A percentile compares a stretch with the other conserved stretches of the same genome.
These are phyloP conservation scores for Pleurotus sapidus DNA, from an alignment of 768 basidiomycete species.

Conservation along the genomic window DNA sequence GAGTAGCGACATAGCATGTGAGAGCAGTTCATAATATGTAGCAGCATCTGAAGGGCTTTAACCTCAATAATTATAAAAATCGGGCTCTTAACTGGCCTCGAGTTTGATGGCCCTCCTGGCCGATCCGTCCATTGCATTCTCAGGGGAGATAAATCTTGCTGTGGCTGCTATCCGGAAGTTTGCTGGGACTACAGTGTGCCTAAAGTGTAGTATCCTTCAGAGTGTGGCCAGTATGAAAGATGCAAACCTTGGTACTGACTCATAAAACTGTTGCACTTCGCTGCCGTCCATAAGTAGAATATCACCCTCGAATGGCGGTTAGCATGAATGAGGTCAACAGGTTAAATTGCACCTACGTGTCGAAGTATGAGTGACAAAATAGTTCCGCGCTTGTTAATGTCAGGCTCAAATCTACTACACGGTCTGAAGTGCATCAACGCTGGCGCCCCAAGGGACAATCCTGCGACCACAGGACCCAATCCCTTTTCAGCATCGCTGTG, in stretches of 20 bases:
- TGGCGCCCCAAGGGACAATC: conserved; percentile 72
- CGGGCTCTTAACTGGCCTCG: conserved; percentile 6
- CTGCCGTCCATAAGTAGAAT: conserved; percentile 76
- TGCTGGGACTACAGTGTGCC: conserved; percentile 72
- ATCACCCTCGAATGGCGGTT: conserved; percentile 52
- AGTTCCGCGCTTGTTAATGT: conserved; percentile 27
- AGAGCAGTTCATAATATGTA: too few relatives aligned
- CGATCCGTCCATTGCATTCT: conserved; percentile 3
- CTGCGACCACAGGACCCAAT: conserved; percentile 70
- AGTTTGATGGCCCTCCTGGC: not conserved
- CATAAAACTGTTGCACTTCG: conserved; percentile 64
- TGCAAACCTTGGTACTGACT: conserved; percentile 39
- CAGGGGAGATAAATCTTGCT: conserved; percentile 57
- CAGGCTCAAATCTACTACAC: conserved; percentile 32
- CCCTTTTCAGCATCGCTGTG: conserved; percentile 79
- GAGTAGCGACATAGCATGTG: too few relatives aligned
- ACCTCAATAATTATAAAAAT: too few relatives aligned
- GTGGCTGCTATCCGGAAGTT: conserved; percentile 82
- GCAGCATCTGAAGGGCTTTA: too few relatives aligned
- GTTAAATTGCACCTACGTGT: conserved; percentile 44
- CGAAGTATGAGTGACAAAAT: conserved; percentile 58
- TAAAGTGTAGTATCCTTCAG: conserved; percentile 22
- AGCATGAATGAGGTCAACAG: not conserved
- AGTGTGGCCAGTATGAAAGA: conserved; percentile 8
- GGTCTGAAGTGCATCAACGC: conserved; percentile 80